These are phyloP conservation scores for Paratinospora sagittata DNA, from an alignment of 164 flowering plant species.

Conservation along the genomic window DNA sequence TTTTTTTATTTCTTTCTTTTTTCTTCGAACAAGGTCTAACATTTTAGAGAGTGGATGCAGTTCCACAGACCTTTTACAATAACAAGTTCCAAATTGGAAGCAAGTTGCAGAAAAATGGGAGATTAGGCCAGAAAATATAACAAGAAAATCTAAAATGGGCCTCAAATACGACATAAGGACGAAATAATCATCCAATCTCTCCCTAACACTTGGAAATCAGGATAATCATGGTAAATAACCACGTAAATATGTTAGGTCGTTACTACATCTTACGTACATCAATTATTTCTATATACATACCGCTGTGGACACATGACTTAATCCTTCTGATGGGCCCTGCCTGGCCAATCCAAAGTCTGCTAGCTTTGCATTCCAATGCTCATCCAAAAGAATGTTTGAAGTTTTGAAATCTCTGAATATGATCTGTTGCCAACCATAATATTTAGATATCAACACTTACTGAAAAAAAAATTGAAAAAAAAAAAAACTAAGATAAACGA, in stretches of 20 bases:
- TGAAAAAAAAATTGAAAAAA: background rate
- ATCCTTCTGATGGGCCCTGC: conserved; percentile 81
- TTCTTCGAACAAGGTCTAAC: too few species aligned
- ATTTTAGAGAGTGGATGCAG: too few species aligned
- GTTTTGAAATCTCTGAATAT: conserved; percentile 92
- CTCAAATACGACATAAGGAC: too few species aligned
- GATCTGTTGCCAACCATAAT: conserved; percentile 38
- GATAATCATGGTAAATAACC: background rate
- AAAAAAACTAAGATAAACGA: background rate
- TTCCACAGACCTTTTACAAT: too few species aligned
- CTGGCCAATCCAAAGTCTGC: conserved; percentile 97
- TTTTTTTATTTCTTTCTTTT: too few species aligned
- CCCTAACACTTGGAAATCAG: background rate
- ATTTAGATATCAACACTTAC: conserved; percentile 1
- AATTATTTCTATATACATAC: conserved; percentile 35
- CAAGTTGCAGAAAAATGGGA: too few species aligned
- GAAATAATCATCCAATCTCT: background rate
- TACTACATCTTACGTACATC: background rate
- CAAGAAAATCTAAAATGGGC: too few species aligned
- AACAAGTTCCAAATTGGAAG: too few species aligned
- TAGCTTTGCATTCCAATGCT: conserved; percentile 90
- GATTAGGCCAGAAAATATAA: too few species aligned
- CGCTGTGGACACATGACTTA: conserved; percentile 88
- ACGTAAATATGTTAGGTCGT: too few species aligned
- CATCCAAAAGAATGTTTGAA: conserved; percentile 88